Conservation (phyloP, 148 eudicot species). For the Arctostaphylos glauca region DNA sequence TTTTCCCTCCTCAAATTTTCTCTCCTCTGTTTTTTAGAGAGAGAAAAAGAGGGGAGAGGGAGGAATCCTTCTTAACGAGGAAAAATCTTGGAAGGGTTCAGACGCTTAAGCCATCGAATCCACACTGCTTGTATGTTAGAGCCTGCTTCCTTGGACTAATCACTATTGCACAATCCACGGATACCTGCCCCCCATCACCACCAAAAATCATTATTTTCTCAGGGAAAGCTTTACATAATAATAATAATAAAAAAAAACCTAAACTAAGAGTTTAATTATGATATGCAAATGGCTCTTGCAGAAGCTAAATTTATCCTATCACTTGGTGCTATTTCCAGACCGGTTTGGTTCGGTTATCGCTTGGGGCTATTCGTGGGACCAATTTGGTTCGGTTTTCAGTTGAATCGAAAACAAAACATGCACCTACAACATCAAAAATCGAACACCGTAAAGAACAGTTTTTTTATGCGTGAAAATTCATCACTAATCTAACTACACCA, state of each 20-base stretch:
- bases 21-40: constrained; percentile 8
- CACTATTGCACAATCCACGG: constrained; percentile 77
- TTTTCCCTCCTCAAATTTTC: background rate
- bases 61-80: background rate
- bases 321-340: background rate
- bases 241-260: too few relatives aligned
- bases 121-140: constrained; percentile 80
- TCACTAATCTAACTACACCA: too few relatives aligned
- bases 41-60: background rate
- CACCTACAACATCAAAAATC: background rate
- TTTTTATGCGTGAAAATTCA: background rate
- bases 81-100: constrained; percentile 26
- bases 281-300: background rate
- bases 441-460: background rate
- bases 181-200: constrained; percentile 47
- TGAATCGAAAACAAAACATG: background rate
- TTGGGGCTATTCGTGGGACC: too few relatives aligned
- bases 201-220: background rate
- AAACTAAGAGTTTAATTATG: background rate
- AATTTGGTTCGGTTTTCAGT: background rate
- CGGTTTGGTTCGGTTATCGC: background rate
- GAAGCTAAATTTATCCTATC: background rate
- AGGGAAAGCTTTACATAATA: background rate
- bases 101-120: constrained; percentile 80
- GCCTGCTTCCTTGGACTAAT: constrained; percentile 81